phyloP scores from a whole-genome alignment of 495 filamentous ascomycete species.

The Friedmanniomyces endolithicus region DNA sequence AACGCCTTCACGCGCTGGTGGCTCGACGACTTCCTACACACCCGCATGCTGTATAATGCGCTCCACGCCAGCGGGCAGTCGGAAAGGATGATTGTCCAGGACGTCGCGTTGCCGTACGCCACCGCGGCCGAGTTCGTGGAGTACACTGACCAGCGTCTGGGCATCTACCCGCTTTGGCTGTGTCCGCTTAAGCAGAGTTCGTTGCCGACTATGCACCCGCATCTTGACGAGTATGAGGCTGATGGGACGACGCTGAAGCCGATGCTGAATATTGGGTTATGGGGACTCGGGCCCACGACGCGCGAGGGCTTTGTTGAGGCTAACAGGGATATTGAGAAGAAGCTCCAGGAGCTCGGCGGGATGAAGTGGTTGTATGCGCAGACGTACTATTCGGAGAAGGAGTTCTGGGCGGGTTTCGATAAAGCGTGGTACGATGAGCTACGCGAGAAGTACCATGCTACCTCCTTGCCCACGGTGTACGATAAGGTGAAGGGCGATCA shows the following conservation, averaged over 20 bases:
- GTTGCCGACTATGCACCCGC: conserved; percentile 30
- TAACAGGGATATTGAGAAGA: conserved; percentile 54
- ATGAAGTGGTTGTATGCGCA: conserved; percentile 50
- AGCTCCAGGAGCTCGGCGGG: conserved; percentile 52
- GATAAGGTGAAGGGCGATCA: conserved; percentile 38
- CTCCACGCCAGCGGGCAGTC: conserved; percentile 41
- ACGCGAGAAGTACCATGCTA: conserved; percentile 40
- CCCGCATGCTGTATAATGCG: conserved; percentile 45
- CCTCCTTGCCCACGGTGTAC: conserved; percentile 38
- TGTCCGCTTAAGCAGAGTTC: conserved; percentile 36
- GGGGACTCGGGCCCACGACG: conserved; percentile 34
- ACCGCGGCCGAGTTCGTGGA: conserved; percentile 39
- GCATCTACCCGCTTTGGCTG: conserved; percentile 47
- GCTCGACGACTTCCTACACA: conserved; percentile 42
- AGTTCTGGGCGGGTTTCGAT: conserved; percentile 46
- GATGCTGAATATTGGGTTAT: conserved; percentile 46
- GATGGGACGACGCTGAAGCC: conserved; percentile 14
- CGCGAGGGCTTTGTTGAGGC: conserved; percentile 35
- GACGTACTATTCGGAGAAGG: conserved; percentile 41
- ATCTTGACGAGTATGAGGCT: conserved; percentile 20
- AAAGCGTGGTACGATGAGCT: conserved; percentile 36
- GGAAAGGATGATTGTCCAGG: conserved; percentile 41
- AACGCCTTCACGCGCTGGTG: conserved; percentile 41
- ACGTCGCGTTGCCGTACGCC: conserved; percentile 42
- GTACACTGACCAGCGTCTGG: conserved; percentile 32